These are phyloP conservation scores for Backusella morwellensis DNA, from an alignment of 192 early-diverging fungal genomes.

Conservation along the genomic window DNA sequence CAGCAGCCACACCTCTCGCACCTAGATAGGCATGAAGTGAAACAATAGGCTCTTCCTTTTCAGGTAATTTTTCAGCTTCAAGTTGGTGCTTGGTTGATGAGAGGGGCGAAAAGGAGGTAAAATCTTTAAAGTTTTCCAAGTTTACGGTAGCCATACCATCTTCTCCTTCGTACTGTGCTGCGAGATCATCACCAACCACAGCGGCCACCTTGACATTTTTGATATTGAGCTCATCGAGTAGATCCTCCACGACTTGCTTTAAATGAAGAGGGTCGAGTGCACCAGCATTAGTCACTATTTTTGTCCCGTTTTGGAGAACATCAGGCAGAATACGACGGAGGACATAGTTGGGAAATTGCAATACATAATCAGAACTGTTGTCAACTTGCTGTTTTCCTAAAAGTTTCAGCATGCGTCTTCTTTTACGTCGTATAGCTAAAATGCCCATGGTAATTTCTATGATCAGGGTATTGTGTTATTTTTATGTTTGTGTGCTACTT, in stretches of 20 bases:
- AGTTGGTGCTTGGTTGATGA: conserved; percentile 9
- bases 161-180: neutral
- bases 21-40: conserved; percentile 64
- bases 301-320: conserved; percentile 52
- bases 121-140: neutral
- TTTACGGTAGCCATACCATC: conserved; percentile 6
- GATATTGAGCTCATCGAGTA: conserved; percentile 39
- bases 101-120: conserved; percentile 13
- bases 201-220: conserved; percentile 56
- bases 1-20: conserved; percentile 51
- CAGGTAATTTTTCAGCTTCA: conserved; percentile 49
- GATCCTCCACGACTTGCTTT: conserved; percentile 54
- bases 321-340: conserved; percentile 43
- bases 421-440: conserved; percentile 51
- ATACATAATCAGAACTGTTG: conserved; percentile 11
- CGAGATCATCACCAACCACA: conserved; percentile 59
- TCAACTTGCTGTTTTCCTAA: neutral
- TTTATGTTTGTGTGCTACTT: neutral
- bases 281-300: conserved; percentile 66
- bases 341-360: conserved; percentile 58
- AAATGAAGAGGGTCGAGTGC: conserved; percentile 56
- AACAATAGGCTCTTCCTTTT: conserved; percentile 44
- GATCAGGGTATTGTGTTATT: neutral
- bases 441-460: conserved; percentile 73
- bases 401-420: conserved; percentile 6